Evolutionary conservation across 768 basidiomycete species (phyloP), one percentile per base, ranked within the genome.

Genomic region (Mycena sanguinolenta): DNA sequence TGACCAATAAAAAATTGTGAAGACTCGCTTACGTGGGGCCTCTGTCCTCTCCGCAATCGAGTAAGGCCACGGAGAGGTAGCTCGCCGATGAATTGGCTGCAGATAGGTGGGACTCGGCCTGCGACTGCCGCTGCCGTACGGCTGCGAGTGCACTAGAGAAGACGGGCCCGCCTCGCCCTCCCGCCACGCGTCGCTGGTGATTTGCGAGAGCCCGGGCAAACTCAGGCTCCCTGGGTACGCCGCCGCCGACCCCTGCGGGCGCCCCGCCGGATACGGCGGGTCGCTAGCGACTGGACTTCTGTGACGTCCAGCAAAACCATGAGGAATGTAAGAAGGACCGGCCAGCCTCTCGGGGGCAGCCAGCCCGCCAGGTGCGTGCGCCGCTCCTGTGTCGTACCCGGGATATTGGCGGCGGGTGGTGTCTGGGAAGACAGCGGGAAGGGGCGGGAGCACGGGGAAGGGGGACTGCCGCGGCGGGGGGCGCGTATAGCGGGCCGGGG

Each of bases 161-260:
- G 86, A 85, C 32, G 82, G 83, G 9, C 86, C 85, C 42, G 85
- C 82, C 70, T 87, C 88, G 12, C 79, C 80, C 67, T 87, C 86
- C 72, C 82, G 72, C 84, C 82, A 86, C 73, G 14, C 46, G 58
- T 54, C 34, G 25, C 42, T 27, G n/a, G 58, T 30, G 9, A 54
- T 34, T 58, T 62, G 71, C n/a, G 65, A 61, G 39, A 73, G 58
- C 5, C 16, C 44, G 4, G 71, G 71, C 6, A 73, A 59, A 58
- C 69, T 73, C 34, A 65, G 69, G 54, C 65, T 67, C 23, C 72
- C 72, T 5, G 62, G 53, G 58, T 73, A 73, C 13, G 34, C 23
- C 39, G 65, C 23, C 39, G 65, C 30, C 14, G 72, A 78, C 72
- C 70, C 77, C 77, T 70, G 79, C 70, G 42, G 75, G 70, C 71